Base-by-base conservation (phyloP, 1,284 basidiomycete species). In the Ceratobasidium papillatum region DNA sequence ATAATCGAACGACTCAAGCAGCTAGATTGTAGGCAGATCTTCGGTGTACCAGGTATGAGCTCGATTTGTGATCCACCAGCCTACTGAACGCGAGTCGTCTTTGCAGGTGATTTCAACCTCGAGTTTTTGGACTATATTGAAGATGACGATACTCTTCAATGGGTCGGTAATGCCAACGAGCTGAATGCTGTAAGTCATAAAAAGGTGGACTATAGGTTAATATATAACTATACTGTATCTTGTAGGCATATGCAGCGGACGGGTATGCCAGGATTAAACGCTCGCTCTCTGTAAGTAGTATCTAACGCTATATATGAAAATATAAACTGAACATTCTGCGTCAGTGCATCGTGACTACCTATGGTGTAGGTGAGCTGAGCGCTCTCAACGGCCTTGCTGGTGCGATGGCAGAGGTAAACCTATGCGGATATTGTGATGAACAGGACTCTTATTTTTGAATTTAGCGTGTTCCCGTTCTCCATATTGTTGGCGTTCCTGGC, bases 41-140 rank as follows among this genome's bases (percentile, higher is more conserved):
- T 74, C 34, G 73, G 73, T 25, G 47, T 74, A 5, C 73, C 73
- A 22, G 73, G 73, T 56, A 69, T 22, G 73, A 38, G 5, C 17
- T 54, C 17, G 2, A 12, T 22, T 41, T 19, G n/a, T 61, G 17
- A 9, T 22, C 8, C 2, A n/a, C 14, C n/a, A 17, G 58, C 22
- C 22, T 14, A 61, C n/a, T 27, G 7, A 22, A 61, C 17, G 17
- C 19, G 17, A 22, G 36, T 36, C 56, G 12, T 5, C n/a, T 54
- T 96, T 0, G 95, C 95, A 4, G 95, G 96, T 51, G 96, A 97
- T 83, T 98, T 95, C 82, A 98, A 97, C 82, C 88, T 98, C 59
- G 92, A 89, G 12, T 82, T 84, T 61, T 82, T 87, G 43, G 95
- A 98, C 82, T 88, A 93, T 73, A 87, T 97, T 76, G 96, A 98